These are phyloP conservation scores for Colletotrichum sp. DNA, from an alignment of 2,329 filamentous ascomycete species.

Conservation along the genomic window DNA sequence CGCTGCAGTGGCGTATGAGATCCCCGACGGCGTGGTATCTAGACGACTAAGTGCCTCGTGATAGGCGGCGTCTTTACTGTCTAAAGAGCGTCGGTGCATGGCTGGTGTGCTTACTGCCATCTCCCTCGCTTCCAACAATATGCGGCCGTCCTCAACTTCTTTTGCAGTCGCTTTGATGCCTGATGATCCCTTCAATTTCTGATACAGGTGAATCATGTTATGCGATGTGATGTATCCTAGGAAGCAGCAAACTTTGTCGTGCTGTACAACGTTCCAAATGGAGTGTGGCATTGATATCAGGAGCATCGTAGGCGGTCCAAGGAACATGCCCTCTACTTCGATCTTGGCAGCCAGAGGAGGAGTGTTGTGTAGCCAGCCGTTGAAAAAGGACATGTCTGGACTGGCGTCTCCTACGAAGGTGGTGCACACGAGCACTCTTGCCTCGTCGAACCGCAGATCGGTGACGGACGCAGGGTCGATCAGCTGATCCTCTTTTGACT, in stretches of 20 bases:
- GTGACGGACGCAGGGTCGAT: conserved; percentile 54
- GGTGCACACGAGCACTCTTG: conserved; percentile 69
- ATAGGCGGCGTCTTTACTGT: conserved; percentile 17
- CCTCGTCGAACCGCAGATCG: conserved; percentile 66
- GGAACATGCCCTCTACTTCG: conserved; percentile 70
- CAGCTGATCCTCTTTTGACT: conserved; percentile 41
- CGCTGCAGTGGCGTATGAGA: conserved; percentile 15
- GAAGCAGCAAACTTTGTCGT: conserved; percentile 71
- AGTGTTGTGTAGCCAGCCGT: conserved; percentile 68
- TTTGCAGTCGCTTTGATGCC: conserved; percentile 52
- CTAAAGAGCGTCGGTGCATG: conserved; percentile 21
- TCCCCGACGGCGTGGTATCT: conserved; percentile 3
- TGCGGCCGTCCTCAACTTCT: conserved; percentile 62
- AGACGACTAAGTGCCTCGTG: conserved; percentile 10
- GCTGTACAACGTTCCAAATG: conserved; percentile 69
- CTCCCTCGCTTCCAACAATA: conserved; percentile 59
- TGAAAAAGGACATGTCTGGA: conserved; percentile 69
- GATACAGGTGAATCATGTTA: conserved; percentile 70
- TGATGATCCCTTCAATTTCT: conserved; percentile 57
- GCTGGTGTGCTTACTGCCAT: conserved; percentile 42
- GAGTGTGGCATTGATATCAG: conserved; percentile 70
- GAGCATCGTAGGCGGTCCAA: conserved; percentile 70
- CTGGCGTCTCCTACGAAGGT: conserved; percentile 71
- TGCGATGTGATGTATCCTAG: conserved; percentile 70
- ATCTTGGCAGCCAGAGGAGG: conserved; percentile 63